Evolutionary conservation across 1,284 basidiomycete species (phyloP).

Genomic region (Exobasidium rhododendri): DNA sequence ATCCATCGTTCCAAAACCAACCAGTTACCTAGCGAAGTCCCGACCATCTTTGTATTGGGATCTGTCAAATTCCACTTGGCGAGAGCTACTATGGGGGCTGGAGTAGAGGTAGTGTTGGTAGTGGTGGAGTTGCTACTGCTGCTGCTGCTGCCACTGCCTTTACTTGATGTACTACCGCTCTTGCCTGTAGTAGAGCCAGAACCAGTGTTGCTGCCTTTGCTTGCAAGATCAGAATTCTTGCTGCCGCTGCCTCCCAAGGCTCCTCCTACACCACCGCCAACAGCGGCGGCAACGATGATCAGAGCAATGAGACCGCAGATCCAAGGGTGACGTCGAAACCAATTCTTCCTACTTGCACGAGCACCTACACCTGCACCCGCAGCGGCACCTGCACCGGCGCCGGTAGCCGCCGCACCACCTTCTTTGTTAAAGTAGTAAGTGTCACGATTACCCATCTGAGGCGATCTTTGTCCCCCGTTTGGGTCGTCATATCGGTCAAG

Average conservation of each 20-base stretch:
- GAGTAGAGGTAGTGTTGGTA: constrained; percentile 13
- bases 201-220: too few relatives aligned
- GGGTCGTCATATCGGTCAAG: not conserved
- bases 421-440: constrained; percentile 40
- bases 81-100: constrained; percentile 32
- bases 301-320: constrained; percentile 23
- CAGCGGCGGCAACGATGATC: constrained; percentile 23
- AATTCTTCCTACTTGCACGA: constrained; percentile 2
- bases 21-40: constrained; percentile 50
- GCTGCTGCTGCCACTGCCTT: not conserved
- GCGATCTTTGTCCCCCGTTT: not conserved
- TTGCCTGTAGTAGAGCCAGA: constrained; percentile 2
- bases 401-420: constrained; percentile 22
- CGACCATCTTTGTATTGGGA: constrained; percentile 45
- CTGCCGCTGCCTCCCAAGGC: constrained; percentile 10
- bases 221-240: constrained; percentile 24
- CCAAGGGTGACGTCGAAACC: constrained; percentile 5
- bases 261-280: constrained; percentile 27
- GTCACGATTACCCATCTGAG: constrained; percentile 16
- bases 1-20: constrained; percentile 56
- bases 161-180: not conserved
- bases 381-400: constrained; percentile 11
- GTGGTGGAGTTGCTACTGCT: constrained; percentile 12
- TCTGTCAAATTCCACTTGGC: constrained; percentile 49
- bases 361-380: not conserved